Conservation (phyloP, 2,329 filamentous ascomycete species). For the Nothophoma quercina region DNA sequence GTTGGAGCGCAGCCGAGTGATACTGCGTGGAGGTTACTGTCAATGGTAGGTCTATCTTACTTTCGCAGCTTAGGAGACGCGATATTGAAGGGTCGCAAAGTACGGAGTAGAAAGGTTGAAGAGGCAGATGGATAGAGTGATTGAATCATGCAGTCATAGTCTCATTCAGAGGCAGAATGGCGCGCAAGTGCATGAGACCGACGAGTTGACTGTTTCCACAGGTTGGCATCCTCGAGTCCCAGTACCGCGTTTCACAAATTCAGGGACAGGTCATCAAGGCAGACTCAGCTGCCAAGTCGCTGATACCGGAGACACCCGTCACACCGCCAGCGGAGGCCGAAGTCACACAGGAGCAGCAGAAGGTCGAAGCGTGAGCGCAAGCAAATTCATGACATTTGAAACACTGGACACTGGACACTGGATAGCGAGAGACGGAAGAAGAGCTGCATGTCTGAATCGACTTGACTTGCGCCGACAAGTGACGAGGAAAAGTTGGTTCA, state of each 20-base stretch:
- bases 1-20: constrained; percentile 95
- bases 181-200: background rate
- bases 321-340: constrained; percentile 11
- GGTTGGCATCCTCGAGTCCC: constrained; percentile 49
- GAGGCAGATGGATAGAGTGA: no score
- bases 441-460: no score
- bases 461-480: background rate
- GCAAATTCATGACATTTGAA: no score
- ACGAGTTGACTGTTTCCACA: constrained; percentile 11
- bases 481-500: background rate
- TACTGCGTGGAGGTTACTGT: constrained; percentile 83
- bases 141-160: no score
- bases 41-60: constrained; percentile 63
- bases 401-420: background rate
- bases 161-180: background rate
- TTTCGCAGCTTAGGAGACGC: background rate
- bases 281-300: constrained; percentile 39
- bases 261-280: constrained; percentile 42
- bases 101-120: no score
- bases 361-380: constrained; percentile 7
- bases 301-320: constrained; percentile 28
- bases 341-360: constrained; percentile 18
- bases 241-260: constrained; percentile 45
- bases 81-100: no score
- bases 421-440: background rate